Conservation (phyloP, 164 flowering plant genomes). For the Magnolia changhungtana region DNA sequence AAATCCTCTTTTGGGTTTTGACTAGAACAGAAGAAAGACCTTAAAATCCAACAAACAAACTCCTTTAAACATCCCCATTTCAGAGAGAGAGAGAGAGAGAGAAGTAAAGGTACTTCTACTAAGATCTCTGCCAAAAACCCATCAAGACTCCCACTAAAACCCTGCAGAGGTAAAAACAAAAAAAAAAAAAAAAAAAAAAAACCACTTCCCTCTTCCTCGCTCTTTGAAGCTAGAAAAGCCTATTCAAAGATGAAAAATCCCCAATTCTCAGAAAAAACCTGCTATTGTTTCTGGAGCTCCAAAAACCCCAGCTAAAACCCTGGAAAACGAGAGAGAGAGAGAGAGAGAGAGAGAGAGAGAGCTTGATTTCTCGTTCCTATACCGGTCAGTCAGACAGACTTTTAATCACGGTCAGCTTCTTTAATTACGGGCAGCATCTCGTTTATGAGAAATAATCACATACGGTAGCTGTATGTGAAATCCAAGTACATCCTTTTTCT, state of each 20-base stretch:
- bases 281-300: background rate
- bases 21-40: background rate
- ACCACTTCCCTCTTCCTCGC: background rate
- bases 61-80: background rate
- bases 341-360: background rate
- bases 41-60: background rate
- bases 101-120: background rate
- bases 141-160: background rate
- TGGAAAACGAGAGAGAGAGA: background rate
- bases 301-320: background rate
- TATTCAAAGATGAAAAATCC: background rate
- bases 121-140: background rate
- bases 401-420: constrained; percentile 2
- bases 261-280: background rate
- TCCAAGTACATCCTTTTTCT: background rate
- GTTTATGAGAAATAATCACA: background rate
- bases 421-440: background rate
- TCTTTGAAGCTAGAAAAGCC: background rate
- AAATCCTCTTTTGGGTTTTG: background rate
- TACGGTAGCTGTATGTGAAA: background rate
- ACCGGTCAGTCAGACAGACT: background rate
- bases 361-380: background rate
- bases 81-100: background rate
- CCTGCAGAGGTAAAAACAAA: background rate
- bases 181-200: background rate